A percentile compares a stretch with the other conserved stretches of the same genome.
These are phyloP conservation scores for Astraeus odoratus DNA, from an alignment of 768 basidiomycete genomes.

Conservation along the genomic window DNA sequence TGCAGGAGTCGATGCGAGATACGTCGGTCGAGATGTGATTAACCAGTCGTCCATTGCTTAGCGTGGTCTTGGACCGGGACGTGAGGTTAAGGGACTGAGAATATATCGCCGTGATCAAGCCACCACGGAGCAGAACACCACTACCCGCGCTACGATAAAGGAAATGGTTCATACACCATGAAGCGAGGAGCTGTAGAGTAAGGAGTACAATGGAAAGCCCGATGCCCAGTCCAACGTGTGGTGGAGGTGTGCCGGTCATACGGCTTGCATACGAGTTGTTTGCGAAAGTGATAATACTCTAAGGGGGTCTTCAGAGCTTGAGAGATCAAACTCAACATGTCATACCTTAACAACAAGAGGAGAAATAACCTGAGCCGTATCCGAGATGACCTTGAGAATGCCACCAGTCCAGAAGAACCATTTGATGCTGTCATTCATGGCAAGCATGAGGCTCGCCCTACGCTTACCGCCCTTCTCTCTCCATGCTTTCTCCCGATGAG, in stretches of 20 bases:
- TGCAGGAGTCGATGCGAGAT: constrained; percentile 71
- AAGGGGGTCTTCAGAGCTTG: not conserved
- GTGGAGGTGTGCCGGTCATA: constrained; percentile 28
- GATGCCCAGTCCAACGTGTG: constrained; percentile 52
- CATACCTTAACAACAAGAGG: constrained; percentile 75
- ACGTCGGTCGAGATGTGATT: constrained; percentile 66
- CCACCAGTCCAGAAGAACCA: constrained; percentile 78
- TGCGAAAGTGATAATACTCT: constrained; percentile 70
- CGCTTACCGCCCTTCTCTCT: constrained; percentile 54
- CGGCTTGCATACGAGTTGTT: constrained; percentile 52
- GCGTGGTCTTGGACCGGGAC: constrained; percentile 53
- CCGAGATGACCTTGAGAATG: constrained; percentile 49
- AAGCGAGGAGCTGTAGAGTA: constrained; percentile 57
- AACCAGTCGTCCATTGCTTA: constrained; percentile 54
- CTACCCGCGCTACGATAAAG: constrained; percentile 66
- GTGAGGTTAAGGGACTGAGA: constrained; percentile 60
- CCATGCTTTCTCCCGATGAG: constrained; percentile 57
- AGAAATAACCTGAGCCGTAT: constrained; percentile 65
- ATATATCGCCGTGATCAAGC: constrained; percentile 66
- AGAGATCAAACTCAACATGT: not conserved
- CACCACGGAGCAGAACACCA: constrained; percentile 57
- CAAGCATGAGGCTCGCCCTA: constrained; percentile 55
- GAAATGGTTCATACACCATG: constrained; percentile 69
- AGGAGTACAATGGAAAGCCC: constrained; percentile 70
- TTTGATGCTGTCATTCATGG: constrained; percentile 71